These are phyloP conservation scores for Zymoseptoria brevis DNA, from an alignment of 2,329 filamentous ascomycete genomes.

Conservation along the genomic window DNA sequence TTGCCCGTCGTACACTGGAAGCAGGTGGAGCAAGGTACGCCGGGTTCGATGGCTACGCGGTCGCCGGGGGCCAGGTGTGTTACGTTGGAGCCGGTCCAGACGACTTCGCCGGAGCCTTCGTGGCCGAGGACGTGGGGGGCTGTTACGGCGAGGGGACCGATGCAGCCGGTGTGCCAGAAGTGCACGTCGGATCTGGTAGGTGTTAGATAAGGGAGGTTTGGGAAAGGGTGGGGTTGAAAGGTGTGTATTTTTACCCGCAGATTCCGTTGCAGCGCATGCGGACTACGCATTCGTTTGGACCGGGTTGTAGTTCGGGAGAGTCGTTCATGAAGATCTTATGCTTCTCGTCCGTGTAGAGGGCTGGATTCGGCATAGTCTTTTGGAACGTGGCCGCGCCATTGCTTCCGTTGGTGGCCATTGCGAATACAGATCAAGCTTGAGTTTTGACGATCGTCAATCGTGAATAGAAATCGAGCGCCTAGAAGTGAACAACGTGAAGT, in stretches of 20 bases:
- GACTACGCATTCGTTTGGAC: constrained; percentile 22
- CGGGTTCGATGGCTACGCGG: constrained; percentile 58
- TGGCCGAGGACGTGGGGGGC: constrained; percentile 61
- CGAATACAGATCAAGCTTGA: not conserved
- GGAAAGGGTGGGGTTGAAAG: not conserved
- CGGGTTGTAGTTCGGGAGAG: constrained; percentile 20
- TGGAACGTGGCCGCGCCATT: constrained; percentile 3
- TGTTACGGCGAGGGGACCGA: constrained; percentile 55
- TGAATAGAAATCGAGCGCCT: not conserved
- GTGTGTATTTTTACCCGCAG: constrained; percentile 15
- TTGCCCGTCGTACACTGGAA: constrained; percentile 64
- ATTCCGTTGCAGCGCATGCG: constrained; percentile 26
- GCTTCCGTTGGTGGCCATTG: constrained; percentile 3
- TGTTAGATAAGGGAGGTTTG: not conserved
- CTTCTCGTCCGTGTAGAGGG: constrained; percentile 22
- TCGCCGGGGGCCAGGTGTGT: constrained; percentile 53
- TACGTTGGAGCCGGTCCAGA: constrained; percentile 51
- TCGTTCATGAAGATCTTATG: constrained; percentile 23
- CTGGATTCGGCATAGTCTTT: constrained; percentile 18
- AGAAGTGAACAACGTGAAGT: not conserved
- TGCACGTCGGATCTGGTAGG: constrained; percentile 20
- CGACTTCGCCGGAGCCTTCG: constrained; percentile 59
- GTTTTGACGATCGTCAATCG: not conserved
- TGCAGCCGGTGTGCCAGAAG: constrained; percentile 41
- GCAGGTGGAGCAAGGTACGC: constrained; percentile 54